Base-by-base conservation (phyloP, 2,329 filamentous ascomycete genomes). In the Microdochium paspali region DNA sequence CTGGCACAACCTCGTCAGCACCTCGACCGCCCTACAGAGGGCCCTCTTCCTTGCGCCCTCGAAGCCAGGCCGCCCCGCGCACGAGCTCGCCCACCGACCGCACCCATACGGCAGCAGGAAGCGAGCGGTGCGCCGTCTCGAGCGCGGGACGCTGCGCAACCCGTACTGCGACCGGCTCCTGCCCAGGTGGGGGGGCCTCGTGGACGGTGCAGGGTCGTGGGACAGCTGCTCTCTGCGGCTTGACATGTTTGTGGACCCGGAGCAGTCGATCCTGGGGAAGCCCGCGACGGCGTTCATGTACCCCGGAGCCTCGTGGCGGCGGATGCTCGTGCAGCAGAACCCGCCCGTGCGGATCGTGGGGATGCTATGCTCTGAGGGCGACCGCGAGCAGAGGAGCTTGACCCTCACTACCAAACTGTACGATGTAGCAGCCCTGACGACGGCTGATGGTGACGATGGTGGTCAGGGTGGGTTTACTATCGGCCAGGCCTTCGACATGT, bases 301-400 rank as follows among this genome's bases (percentile, higher is more conserved):
- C 31, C 7, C 15, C 12, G 20, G 23, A 21, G 45, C 45, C 3
- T 40, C 28, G 32, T 49, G 48, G 48, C 45, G 48, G 24, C 45
- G 45, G 15, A 49, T 49, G 48, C 48, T 49, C 24, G n/a, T 45
- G 15, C 45, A 47, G 20, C 46, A 49, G 26, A 18, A 35, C 31
- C 47, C 47, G 39, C 47, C 47, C 10, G 21, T 49, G 24, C n/a
- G 23, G 30, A 28, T 23, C 23, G n/a, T 49, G 25, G 47, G 47
- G n/a, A 32, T 49, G 31, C 18, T 15, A 12, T 35, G 31, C 31
- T 35, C 13, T 15, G 31, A 35, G 31, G 13, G 13, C 13, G 31
- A 35, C 31, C 15, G 15, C 31, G 18, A 15, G 6, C 6, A 4
- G 13, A 12, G 31, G 6, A 35, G 13, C 31, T 15, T 35, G 6